A percentile compares a stretch with the other conserved stretches of the same genome.
Conservation (phyloP, 2,329 filamentous ascomycete genomes). For the Gremmenia infestans region DNA sequence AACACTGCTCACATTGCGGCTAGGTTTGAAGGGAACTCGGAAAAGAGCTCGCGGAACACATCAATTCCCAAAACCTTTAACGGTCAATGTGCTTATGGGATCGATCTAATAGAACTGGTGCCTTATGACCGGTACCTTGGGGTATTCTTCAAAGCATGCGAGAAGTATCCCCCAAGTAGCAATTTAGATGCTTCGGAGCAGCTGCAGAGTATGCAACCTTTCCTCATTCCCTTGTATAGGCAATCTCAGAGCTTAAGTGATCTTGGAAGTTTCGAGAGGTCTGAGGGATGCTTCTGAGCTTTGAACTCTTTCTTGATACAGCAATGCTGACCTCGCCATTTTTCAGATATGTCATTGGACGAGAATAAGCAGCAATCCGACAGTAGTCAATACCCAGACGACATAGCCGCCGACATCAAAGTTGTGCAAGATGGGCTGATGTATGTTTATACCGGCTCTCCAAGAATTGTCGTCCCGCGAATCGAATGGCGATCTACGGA, state of each 20-base stretch:
- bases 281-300: too few relatives aligned
- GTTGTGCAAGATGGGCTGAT: slow-evolving; percentile 3
- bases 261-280: too few relatives aligned
- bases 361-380: neutral
- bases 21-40: neutral
- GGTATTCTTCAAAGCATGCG: slow-evolving; percentile 5
- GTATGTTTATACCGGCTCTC: slow-evolving; percentile 7
- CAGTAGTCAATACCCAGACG: slow-evolving; percentile 4
- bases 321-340: too few relatives aligned
- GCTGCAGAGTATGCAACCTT: neutral
- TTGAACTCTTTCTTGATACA: too few relatives aligned
- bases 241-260: too few relatives aligned
- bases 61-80: too few relatives aligned
- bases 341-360: neutral
- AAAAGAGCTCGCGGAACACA: neutral
- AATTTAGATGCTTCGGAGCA: neutral
- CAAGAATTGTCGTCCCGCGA: slow-evolving; percentile 1
- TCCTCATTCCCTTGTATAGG: too few relatives aligned
- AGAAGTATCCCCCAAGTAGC: slow-evolving; percentile 4
- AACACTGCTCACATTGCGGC: slow-evolving; percentile 9
- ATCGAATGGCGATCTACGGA: slow-evolving; percentile 1
- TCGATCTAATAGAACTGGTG: slow-evolving; percentile 5
- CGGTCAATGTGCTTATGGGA: neutral
- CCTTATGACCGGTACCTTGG: slow-evolving; percentile 12
- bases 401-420: slow-evolving; percentile 1